Conservation (phyloP, 2,329 filamentous ascomycete species). For the Nemania sp. region DNA sequence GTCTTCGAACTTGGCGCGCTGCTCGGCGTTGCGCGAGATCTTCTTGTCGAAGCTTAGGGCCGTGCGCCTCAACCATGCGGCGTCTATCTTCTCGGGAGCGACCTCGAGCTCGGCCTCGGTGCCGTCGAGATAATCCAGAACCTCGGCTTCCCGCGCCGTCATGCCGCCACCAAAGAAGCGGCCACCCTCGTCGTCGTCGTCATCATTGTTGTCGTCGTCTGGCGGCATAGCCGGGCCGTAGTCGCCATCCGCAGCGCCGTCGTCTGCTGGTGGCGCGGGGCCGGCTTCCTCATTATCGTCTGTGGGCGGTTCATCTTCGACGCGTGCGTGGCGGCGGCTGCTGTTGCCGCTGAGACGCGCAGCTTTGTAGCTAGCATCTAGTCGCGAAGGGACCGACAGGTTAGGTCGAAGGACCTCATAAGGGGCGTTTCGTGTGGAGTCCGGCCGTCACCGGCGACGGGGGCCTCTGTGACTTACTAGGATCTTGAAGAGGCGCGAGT, state of each 20-base stretch:
- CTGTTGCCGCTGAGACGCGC: constrained; percentile 54
- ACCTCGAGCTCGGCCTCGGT: constrained; percentile 42
- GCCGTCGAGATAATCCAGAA: constrained; percentile 82
- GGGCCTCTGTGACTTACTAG: constrained; percentile 54
- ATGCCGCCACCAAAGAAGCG: constrained; percentile 95
- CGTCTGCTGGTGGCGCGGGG: constrained; percentile 54
- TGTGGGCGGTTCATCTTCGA: constrained; percentile 45
- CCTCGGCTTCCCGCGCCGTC: constrained; percentile 75
- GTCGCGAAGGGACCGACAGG: neutral
- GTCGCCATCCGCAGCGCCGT: constrained; percentile 44
- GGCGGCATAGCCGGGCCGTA: constrained; percentile 37
- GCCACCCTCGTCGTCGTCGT: constrained; percentile 80
- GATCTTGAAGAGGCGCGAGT: constrained; percentile 63
- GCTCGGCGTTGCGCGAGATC: constrained; percentile 86
- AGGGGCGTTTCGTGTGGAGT: too few species aligned
- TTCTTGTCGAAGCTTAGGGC: constrained; percentile 85
- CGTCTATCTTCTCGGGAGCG: constrained; percentile 75
- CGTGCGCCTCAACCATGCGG: constrained; percentile 78
- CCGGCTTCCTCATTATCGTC: constrained; percentile 52
- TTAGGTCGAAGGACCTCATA: neutral
- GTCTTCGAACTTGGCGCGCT: constrained; percentile 62
- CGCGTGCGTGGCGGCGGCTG: constrained; percentile 48
- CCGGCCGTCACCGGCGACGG: too few species aligned
- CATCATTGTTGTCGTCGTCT: constrained; percentile 65
- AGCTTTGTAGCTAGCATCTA: constrained; percentile 67